phyloP scores from a whole-genome alignment of 2,329 filamentous ascomycete species.

The Colletotrichum sp. region DNA sequence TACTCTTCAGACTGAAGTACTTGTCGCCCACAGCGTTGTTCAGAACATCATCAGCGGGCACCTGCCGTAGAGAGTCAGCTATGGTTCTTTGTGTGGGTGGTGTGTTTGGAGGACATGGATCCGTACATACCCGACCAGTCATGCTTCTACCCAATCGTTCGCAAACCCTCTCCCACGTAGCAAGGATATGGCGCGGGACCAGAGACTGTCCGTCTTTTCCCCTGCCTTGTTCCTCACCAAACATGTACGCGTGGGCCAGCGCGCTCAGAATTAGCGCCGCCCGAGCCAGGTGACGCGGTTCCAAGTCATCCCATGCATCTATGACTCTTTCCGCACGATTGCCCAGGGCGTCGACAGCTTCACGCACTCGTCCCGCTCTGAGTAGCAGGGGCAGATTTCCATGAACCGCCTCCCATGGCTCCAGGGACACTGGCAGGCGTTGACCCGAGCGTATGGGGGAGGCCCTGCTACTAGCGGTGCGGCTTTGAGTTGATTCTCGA shows the following conservation, averaged over 20 bases:
- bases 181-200: neutral
- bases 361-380: neutral
- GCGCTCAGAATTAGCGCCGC: slow-evolving; percentile 8
- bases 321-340: neutral
- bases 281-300: neutral
- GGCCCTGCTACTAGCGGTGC: neutral
- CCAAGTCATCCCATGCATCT: neutral
- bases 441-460: neutral
- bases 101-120: neutral
- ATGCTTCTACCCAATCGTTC: neutral
- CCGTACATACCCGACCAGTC: slow-evolving; percentile 4
- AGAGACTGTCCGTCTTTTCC: neutral
- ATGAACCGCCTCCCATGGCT: slow-evolving; percentile 14
- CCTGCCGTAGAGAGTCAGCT: neutral
- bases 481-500: neutral
- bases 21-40: slow-evolving; percentile 11
- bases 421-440: slow-evolving; percentile 1
- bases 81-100: neutral
- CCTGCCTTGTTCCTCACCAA: neutral
- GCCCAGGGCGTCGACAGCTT: slow-evolving; percentile 3
- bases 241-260: slow-evolving; percentile 16
- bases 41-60: slow-evolving; percentile 15
- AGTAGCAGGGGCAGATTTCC: neutral
- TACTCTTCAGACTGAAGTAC: neutral
- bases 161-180: slow-evolving; percentile 3